Evolutionary conservation across 164 flowering plant genomes (phyloP), one percentile per base, ranked within the genome.

Genomic region (Santalum album): DNA sequence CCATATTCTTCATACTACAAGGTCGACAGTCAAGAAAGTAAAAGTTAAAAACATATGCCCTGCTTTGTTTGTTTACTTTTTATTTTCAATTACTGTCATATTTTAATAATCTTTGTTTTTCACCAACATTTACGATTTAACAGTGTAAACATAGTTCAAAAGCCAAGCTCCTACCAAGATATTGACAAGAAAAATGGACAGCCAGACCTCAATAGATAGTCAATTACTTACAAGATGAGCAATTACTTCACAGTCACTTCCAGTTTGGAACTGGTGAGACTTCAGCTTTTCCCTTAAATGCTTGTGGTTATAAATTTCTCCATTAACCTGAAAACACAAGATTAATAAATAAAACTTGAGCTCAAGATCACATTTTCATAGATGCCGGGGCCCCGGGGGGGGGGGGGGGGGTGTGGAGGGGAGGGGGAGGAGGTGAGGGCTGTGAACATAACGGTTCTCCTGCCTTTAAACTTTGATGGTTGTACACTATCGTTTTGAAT

Each of bases 181-280:
- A 38, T 14, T 20, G 3, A 42, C 16, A 59, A 22, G 22, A 21
- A 17, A 15, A 34, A 42, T 27, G 39, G 53, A 47, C 25, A 25
- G 10, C 20, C 39, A 53, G 42, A 25, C 12, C 21, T 42, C 45
- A 10, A 25, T 19, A 32, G 34, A 6, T 18, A 34, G 39, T 23
- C 25, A 53, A 47, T 32, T 39, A 80, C 96, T 78, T 76, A 91
- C 98, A 71, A 91, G 92, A 66, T 88, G 98, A 17, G 98, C 84
- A 77, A 91, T 88, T 52, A 91, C 98, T 86, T 91, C 98, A 60
- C 98, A 91, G 53, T 91, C 96, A 69, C 96, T 91, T 54, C 91
- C 95, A 29, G 98, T 91, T 60, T 81, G 74, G 67, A 91, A 91
- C 58, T 63, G 48, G 62, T 91, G 98, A 56, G 73, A 56, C 63